Evolutionary conservation across 2,329 filamentous ascomycete genomes (phyloP), one percentile per base, ranked within the genome.

Genomic region (Alternaria alternata): DNA sequence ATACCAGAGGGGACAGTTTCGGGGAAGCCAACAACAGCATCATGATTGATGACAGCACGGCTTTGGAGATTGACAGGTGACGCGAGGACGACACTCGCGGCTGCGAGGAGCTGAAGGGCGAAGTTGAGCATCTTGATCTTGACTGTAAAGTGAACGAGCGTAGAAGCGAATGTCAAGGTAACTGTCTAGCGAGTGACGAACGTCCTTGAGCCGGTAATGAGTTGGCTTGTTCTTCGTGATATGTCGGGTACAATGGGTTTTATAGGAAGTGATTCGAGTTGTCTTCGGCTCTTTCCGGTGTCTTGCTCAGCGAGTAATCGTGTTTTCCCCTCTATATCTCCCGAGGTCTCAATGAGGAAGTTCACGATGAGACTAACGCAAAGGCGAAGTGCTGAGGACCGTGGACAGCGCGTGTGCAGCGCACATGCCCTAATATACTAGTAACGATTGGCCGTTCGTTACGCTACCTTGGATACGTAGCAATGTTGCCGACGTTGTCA

Each of bases 1-100:
- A 76, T 76, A 5, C 79, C 80, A 42, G 74, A 77, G 0, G 86
- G 86, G 0, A 88, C 84, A 0, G 84, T 82, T 69, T 88, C 69
- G 0, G 81, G 59, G 62, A 88, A 87, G 2, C 84, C 84, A 7
- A 86, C 84, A 28, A 89, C 78, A 0, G 78, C 75, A 72, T 84
- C 67, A 28, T 81, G 79, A 18, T 44, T 68, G 64, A 86, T 82
- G 39, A 78, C 78, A 8, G 75, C 82, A 44, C 84, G 81, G 22
- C 68, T 70, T 11, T 73, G 59, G 5, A 82, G 65, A 5, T 20
- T 47, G 32, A 71, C 30, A 8, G 75, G 75, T n/a, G 66, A 49
- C 5, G 72, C 71, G 9, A 67, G 67, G 39, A 71, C 64, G 24
- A 52, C 66, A 6, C 66, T 65, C 11, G 66, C 63, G 28, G 62